Percentiles rank a stretch among this genome's conserved stretches.
Conservation (phyloP, 148 eudicot genomes). For the Selenicereus undatus region DNA sequence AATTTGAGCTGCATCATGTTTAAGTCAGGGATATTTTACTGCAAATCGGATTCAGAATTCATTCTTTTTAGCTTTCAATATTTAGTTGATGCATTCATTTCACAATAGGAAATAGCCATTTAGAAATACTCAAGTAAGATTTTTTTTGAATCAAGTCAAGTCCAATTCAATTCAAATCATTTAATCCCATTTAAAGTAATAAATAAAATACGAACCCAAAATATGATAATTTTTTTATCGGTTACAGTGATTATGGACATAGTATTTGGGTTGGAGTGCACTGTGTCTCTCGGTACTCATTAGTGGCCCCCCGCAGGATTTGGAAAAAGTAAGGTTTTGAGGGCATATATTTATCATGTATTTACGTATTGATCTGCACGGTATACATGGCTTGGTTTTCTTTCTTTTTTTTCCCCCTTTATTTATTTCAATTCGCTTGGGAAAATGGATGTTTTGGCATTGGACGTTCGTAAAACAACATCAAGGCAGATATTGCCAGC, state of each 20-base stretch:
- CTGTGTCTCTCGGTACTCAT: not conserved
- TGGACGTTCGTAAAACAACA: not conserved
- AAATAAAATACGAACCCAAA: too few species aligned
- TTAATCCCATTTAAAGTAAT: too few species aligned
- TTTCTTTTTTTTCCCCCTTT: not conserved
- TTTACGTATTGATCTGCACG: not conserved
- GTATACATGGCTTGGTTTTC: not conserved
- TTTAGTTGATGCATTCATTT: too few species aligned
- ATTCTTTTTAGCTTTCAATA: too few species aligned
- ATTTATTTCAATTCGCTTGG: not conserved
- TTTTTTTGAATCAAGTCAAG: too few species aligned
- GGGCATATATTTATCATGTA: not conserved
- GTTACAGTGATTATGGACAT: not conserved
- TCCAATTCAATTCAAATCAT: too few species aligned
- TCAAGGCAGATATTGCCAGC: not conserved
- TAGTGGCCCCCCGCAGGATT: not conserved
- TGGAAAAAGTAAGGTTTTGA: not conserved
- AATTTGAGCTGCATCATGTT: too few species aligned
- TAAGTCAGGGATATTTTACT: too few species aligned
- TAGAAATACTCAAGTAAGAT: too few species aligned
- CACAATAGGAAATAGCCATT: too few species aligned
- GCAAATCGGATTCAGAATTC: too few species aligned
- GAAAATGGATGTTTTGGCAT: not conserved
- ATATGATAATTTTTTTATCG: too few species aligned
- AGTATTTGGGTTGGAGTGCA: conserved; percentile 18